A percentile compares a stretch with the other conserved stretches of the same genome.
These are phyloP conservation scores for Celoporthe dispersa DNA, from an alignment of 2,329 filamentous ascomycete genomes.

Conservation along the genomic window DNA sequence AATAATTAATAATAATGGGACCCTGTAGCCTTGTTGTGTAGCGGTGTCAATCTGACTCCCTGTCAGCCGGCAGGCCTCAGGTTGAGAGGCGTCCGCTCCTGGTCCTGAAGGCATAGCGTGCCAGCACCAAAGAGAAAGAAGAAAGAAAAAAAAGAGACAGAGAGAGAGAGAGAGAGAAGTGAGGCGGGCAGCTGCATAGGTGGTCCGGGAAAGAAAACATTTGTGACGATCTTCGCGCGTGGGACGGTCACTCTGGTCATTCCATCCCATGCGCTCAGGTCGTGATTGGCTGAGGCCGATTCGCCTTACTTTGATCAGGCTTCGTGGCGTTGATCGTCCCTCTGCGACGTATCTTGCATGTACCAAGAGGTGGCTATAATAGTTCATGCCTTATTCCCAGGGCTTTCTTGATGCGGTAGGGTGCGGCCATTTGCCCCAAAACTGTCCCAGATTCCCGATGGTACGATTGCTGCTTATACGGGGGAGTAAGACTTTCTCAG, in stretches of 20 bases:
- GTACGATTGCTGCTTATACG: not conserved
- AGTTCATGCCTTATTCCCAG: not conserved
- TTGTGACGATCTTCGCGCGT: conserved; percentile 25
- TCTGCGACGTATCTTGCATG: not conserved
- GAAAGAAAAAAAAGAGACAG: not conserved
- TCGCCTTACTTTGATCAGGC: conserved; percentile 29
- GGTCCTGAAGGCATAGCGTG: conserved; percentile 2
- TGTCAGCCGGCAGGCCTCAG: conserved; percentile 21
- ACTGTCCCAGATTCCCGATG: not conserved
- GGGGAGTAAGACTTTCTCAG: not conserved
- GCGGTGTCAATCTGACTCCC: conserved; percentile 22
- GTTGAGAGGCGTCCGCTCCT: conserved; percentile 28
- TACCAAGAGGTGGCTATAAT: not conserved
- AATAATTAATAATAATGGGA: too few species aligned
- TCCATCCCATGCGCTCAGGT: conserved; percentile 1
- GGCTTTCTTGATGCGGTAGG: not conserved
- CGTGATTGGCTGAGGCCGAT: conserved; percentile 25
- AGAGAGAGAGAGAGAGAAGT: conserved; percentile 10
- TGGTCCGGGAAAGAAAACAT: conserved; percentile 17
- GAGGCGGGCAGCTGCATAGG: conserved; percentile 25
- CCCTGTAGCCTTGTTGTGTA: conserved; percentile 23
- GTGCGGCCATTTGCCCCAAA: not conserved
- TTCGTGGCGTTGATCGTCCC: conserved; percentile 25
- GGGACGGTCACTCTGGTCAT: conserved; percentile 11
- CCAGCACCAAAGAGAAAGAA: too few species aligned